Conservation (phyloP, 192 early-diverging fungal genomes). For the Diversispora epigaea region DNA sequence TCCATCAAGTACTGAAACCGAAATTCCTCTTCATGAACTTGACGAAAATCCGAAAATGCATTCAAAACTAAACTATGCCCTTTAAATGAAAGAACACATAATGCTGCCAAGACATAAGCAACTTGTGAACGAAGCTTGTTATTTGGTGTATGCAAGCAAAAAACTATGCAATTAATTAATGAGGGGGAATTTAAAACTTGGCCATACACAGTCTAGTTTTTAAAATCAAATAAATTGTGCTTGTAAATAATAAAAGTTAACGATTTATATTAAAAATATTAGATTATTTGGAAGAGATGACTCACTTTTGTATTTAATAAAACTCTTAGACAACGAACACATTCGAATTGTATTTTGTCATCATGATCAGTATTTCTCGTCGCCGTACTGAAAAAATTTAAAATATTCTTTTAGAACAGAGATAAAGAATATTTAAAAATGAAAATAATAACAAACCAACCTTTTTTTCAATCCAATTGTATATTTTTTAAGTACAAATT, state of each 20-base stretch:
- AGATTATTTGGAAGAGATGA: neutral
- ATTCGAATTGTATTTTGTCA: constrained; percentile 48
- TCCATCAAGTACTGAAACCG: constrained; percentile 55
- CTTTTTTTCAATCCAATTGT: constrained; percentile 40
- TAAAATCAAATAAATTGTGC: neutral
- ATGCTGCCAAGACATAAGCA: constrained; percentile 45
- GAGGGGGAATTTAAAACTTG: constrained; percentile 43
- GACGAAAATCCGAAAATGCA: constrained; percentile 47
- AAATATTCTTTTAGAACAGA: too few relatives aligned
- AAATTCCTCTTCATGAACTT: constrained; percentile 51
- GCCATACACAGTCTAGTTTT: constrained; percentile 44
- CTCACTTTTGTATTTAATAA: constrained; percentile 52
- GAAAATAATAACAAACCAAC: neutral
- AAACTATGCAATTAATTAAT: constrained; percentile 41
- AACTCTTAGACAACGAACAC: constrained; percentile 51
- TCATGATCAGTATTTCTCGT: constrained; percentile 41
- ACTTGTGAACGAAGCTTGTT: constrained; percentile 47
- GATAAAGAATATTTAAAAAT: too few relatives aligned
- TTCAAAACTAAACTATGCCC: constrained; percentile 46
- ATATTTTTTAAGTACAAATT: constrained; percentile 47
- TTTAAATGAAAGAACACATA: constrained; percentile 48
- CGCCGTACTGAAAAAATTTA: constrained; percentile 18
- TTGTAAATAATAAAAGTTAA: neutral
- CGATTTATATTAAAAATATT: neutral
- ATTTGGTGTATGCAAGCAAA: constrained; percentile 42